Conservation (phyloP, 306 rosid genomes). For the Vicia sativa region DNA sequence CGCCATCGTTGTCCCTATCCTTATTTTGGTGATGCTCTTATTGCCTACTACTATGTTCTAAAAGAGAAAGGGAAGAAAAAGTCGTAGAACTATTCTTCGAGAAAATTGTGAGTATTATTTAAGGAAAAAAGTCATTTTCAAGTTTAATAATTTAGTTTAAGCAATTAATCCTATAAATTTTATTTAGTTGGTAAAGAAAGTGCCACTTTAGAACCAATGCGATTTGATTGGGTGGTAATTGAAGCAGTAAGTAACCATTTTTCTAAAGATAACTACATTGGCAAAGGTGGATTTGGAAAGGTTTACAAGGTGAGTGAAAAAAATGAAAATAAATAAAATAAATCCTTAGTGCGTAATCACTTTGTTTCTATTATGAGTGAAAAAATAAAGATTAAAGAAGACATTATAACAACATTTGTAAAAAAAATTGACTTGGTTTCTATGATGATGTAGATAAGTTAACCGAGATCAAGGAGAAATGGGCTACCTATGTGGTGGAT, state of each 20-base stretch:
- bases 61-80: not conserved
- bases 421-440: too few relatives aligned
- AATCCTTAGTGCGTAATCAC: too few relatives aligned
- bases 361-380: not conserved
- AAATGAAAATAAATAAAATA: too few relatives aligned
- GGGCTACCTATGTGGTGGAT: too few relatives aligned
- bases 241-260: not conserved
- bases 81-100: not conserved
- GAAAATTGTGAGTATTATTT: not conserved
- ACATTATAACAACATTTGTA: too few relatives aligned
- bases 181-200: not conserved
- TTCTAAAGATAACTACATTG: not conserved
- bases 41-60: not conserved
- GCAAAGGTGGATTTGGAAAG: not conserved
- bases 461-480: too few relatives aligned
- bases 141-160: not conserved
- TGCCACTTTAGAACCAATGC: not conserved
- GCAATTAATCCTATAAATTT: not conserved
- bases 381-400: too few relatives aligned
- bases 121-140: not conserved
- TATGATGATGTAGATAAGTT: too few relatives aligned
- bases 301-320: conserved; percentile 1
- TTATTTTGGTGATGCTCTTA: not conserved
- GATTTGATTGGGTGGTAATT: too few relatives aligned
- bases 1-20: not conserved